Percentiles rank a stretch among this genome's conserved stretches.
phyloP scores from a whole-genome alignment of 306 rosid genomes.

The Vigna nakashimae region DNA sequence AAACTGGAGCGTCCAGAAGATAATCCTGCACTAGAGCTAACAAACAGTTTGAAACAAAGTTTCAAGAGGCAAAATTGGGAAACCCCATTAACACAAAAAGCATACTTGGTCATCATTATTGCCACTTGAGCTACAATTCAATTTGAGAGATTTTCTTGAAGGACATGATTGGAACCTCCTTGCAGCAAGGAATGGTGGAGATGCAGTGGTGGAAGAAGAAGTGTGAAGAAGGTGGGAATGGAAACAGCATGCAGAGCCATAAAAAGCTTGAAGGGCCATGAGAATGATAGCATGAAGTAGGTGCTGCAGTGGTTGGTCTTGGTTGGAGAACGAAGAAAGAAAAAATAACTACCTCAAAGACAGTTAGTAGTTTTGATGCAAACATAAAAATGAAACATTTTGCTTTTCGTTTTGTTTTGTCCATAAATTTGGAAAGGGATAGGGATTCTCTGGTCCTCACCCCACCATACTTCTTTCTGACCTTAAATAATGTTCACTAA shows the following conservation, averaged over 20 bases:
- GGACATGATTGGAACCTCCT: conserved; percentile 35
- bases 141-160: conserved; percentile 48
- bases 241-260: conserved; percentile 44
- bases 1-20: conserved; percentile 80
- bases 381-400: conserved; percentile 18
- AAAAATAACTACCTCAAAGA: conserved; percentile 14
- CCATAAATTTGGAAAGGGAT: conserved; percentile 35
- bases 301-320: background rate
- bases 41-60: background rate
- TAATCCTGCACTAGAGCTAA: conserved; percentile 60
- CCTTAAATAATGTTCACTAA: conserved; percentile 9
- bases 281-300: conserved; percentile 12
- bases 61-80: background rate
- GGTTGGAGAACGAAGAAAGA: conserved; percentile 10
- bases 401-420: conserved; percentile 32
- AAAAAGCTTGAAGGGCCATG: conserved; percentile 51
- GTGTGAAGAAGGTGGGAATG: conserved; percentile 40
- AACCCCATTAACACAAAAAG: conserved; percentile 22
- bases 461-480: background rate
- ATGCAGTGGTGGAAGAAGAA: conserved; percentile 43
- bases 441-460: conserved; percentile 50
- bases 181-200: conserved; percentile 35
- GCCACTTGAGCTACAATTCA: conserved; percentile 58
- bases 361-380: conserved; percentile 30
- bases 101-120: conserved; percentile 53